Base-by-base conservation (phyloP, 352 stramenopile genomes). In the Pelagophyceae sp. region DNA sequence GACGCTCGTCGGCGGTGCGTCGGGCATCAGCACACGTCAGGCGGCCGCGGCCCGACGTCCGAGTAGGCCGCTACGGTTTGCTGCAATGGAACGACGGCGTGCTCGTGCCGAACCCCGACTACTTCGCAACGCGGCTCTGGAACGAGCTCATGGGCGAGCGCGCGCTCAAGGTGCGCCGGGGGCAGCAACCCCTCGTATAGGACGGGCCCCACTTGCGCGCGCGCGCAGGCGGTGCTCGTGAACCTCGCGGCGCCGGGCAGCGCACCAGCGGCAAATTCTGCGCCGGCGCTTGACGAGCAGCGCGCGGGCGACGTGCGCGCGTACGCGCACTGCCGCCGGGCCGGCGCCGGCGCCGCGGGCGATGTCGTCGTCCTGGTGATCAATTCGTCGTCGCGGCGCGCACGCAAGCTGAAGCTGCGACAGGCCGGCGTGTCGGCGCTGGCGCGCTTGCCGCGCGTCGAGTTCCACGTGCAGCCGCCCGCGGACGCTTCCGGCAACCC, bases 251-350 rank as follows among this genome's bases (percentile, higher is more conserved):
- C n/a, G n/a, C n/a, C n/a, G n/a, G n/a, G n/a, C n/a, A n/a, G n/a
- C n/a, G n/a, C n/a, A n/a, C n/a, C n/a, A n/a, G n/a, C n/a, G n/a
- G n/a, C n/a, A n/a, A n/a, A n/a, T n/a, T n/a, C n/a, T n/a, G n/a
- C n/a, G n/a, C n/a, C n/a, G n/a, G n/a, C n/a, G n/a, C n/a, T n/a
- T n/a, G n/a, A n/a, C n/a, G n/a, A n/a, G n/a, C n/a, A n/a, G n/a
- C n/a, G n/a, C n/a, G n/a, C n/a, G n/a, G n/a, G n/a, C n/a, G n/a
- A n/a, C n/a, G n/a, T n/a, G n/a, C n/a, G n/a, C n/a, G 61, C 61
- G 15, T 70, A 70, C 61, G 61, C 61, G 61, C 61, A 70, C 61
- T 70, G 61, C 61, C 61, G 31, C 61, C 61, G 20, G 20, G 31
- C 61, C 23, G 23, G 31, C 23, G 17, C 29, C 29, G n/a, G n/a